Percentiles rank a stretch among this genome's conserved stretches.
These are phyloP conservation scores for Backusella tuberculispora DNA, from an alignment of 192 early-diverging fungal genomes.

Conservation along the genomic window DNA sequence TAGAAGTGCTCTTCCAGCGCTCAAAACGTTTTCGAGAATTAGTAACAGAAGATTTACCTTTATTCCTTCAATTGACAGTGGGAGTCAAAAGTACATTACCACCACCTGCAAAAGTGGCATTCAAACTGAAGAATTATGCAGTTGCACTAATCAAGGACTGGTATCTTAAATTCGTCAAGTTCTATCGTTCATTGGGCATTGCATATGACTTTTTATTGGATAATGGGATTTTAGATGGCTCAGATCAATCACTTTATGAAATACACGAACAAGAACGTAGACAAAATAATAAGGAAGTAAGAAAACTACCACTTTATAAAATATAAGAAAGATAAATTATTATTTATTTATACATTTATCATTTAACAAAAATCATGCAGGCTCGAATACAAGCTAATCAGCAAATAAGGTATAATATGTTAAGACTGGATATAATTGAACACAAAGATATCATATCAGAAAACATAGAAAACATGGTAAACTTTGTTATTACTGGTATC, in stretches of 20 bases:
- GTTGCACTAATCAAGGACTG: conserved; percentile 58
- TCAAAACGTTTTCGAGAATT: conserved; percentile 68
- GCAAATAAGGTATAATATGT: conserved; percentile 38
- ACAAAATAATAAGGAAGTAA: conserved; percentile 3
- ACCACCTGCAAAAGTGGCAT: conserved; percentile 53
- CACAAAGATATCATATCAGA: conserved; percentile 45
- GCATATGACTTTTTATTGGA: conserved; percentile 61
- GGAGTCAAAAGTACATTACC: conserved; percentile 62
- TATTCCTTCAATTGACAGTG: conserved; percentile 55
- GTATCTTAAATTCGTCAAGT: conserved; percentile 57
- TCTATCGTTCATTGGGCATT: conserved; percentile 57
- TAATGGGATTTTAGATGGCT: conserved; percentile 26
- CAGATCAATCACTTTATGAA: not conserved
- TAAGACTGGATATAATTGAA: conserved; percentile 46
- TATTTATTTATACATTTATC: not conserved
- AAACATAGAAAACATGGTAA: conserved; percentile 47
- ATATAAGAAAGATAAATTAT: not conserved
- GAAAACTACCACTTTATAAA: not conserved
- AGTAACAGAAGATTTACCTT: conserved; percentile 53
- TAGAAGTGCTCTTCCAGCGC: conserved; percentile 64
- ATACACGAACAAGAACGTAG: conserved; percentile 15
- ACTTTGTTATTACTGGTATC: not conserved
- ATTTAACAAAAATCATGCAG: not conserved
- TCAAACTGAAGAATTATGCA: conserved; percentile 49
- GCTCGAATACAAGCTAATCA: conserved; percentile 14